Percentiles rank a stretch among this genome's conserved stretches.
These are phyloP conservation scores for Xylariomycetidae sp. DNA, from an alignment of 2,329 filamentous ascomycete species.

Conservation along the genomic window DNA sequence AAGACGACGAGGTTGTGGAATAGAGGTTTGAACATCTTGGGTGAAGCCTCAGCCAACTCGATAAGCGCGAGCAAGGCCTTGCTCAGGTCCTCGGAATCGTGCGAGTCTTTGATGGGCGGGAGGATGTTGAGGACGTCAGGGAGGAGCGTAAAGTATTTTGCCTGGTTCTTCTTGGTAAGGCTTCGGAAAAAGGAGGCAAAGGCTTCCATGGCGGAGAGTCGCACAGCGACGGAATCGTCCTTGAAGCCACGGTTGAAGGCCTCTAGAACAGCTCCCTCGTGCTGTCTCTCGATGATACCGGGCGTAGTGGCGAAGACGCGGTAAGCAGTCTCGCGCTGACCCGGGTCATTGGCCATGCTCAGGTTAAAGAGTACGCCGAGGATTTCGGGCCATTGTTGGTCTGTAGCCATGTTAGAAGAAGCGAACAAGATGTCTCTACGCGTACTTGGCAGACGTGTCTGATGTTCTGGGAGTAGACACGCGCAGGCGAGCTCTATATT, in stretches of 20 bases:
- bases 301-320: constrained; percentile 94
- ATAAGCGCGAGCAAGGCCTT: constrained; percentile 88
- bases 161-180: constrained; percentile 79
- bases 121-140: constrained; percentile 92
- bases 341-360: constrained; percentile 78
- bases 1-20: constrained; percentile 92
- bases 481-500: too few relatives aligned
- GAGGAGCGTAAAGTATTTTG: constrained; percentile 82
- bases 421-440: too few relatives aligned
- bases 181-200: constrained; percentile 95
- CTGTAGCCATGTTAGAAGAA: constrained; percentile 40
- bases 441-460: too few relatives aligned
- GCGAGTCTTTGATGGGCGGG: constrained; percentile 85
- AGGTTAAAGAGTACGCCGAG: constrained; percentile 81
- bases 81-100: constrained; percentile 86
- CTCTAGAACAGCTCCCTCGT: constrained; percentile 81
- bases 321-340: constrained; percentile 88
- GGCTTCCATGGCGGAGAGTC: constrained; percentile 90
- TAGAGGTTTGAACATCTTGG: constrained; percentile 95
- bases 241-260: constrained; percentile 92
- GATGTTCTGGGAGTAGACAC: too few relatives aligned
- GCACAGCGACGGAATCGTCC: constrained; percentile 79
- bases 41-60: constrained; percentile 87
- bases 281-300: constrained; percentile 91
- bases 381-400: constrained; percentile 84